Evolutionary conservation across 371 early-diverging fungal genomes (phyloP), one percentile per base, ranked within the genome.

Genomic region (Phascolomyces articulosus): DNA sequence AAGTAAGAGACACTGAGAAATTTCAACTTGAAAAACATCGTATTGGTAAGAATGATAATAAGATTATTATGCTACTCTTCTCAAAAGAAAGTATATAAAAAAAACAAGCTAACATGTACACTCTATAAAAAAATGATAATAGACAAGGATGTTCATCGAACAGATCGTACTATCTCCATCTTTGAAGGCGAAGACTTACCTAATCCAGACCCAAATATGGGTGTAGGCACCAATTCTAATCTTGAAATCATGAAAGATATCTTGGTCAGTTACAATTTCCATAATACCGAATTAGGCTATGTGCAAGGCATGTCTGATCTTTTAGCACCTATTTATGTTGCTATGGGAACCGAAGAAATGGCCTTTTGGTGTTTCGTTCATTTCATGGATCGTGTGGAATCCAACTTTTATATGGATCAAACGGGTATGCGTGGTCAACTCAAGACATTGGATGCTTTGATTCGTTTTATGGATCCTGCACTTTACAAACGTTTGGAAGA

Each of bases 281-380:
- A 92, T 73, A 88, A 93, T 63, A 83, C 87, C 55, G 88, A 85
- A 10, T 57, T 83, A 20, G 80, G 80, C 4, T 98, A 97, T 70
- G 97, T 96, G 0, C 98, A 98, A 77, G 98, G 98, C 41, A 98
- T 98, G 98, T 93, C 92, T 20, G 98, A 98, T 71, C 73, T 98
- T 10, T 77, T 93, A 27, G 90, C 96, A 8, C 97, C 97, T 1
- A 71, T 97, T 10, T 90, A 93, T 82, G 91, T 87, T 1, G 92
- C 91, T 0, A 91, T 95, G 87, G 85, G 87, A 34, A 90, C 95
- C 65, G 98, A 98, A 74, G 92, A 90, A 11, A 88, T 92, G 66
- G 86, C 95, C 0, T 98, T 97, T 67, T 96, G 96, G 96, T 90
- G 91, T 23, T 97, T 97, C 76, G 88, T 85, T 0, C 78, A 75